Percentiles rank a stretch among this genome's conserved stretches.
phyloP scores from a whole-genome alignment of 768 basidiomycete genomes.

The Clitopilus hobsonii region DNA sequence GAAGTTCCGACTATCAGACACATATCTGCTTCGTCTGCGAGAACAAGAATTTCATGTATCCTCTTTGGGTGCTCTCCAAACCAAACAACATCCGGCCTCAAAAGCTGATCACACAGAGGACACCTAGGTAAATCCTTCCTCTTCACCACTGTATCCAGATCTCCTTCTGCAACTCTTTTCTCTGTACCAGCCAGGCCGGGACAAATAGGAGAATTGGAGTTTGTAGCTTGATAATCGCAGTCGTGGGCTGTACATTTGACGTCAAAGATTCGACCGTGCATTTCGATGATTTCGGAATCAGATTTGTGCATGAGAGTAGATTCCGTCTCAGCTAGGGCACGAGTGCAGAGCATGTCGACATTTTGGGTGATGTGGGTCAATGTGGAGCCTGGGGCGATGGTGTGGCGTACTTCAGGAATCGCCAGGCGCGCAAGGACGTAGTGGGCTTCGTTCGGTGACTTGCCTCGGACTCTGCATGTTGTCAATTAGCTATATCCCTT shows the following conservation, averaged over 20 bases:
- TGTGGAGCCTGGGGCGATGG: conserved; percentile 25
- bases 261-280: conserved; percentile 47
- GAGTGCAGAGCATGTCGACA: conserved; percentile 37
- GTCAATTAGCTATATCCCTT: background rate
- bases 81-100: conserved; percentile 41
- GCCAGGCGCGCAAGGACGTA: conserved; percentile 33
- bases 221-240: conserved; percentile 21
- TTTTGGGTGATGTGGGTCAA: conserved; percentile 43
- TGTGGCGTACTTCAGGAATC: conserved; percentile 21
- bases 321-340: conserved; percentile 13
- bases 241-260: conserved; percentile 30
- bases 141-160: conserved; percentile 16
- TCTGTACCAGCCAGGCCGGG: conserved; percentile 26
- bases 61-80: conserved; percentile 34
- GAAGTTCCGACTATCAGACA: conserved; percentile 41
- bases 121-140: conserved; percentile 19
- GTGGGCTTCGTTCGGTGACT: conserved; percentile 43
- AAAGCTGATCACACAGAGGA: conserved; percentile 25
- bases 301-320: conserved; percentile 3
- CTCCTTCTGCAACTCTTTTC: conserved; percentile 9
- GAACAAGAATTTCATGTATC: conserved; percentile 27
- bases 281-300: conserved; percentile 29
- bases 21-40: conserved; percentile 30
- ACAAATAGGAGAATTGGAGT: conserved; percentile 24
- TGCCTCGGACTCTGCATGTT: conserved; percentile 23